phyloP scores from a whole-genome alignment of 177 flowering plant species.

The Vitis hybrid region DNA sequence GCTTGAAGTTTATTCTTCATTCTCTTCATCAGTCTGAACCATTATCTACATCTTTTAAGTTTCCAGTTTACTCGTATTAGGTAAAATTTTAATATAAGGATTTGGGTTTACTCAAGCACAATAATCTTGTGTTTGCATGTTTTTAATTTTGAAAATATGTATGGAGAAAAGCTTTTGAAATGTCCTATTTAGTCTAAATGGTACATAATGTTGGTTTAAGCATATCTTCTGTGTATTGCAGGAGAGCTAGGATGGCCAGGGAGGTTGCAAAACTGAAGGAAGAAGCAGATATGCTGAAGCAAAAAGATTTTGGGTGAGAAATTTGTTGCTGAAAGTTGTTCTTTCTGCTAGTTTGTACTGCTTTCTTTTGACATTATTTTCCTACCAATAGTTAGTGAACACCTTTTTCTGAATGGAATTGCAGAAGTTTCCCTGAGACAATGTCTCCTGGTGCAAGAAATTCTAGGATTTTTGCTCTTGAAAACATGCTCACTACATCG shows the following conservation, averaged over 20 bases:
- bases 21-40: not conserved
- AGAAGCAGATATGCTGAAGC: slow-evolving; percentile 50
- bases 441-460: slow-evolving; percentile 99
- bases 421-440: slow-evolving; percentile 49
- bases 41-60: not conserved
- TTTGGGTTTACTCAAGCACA: too few relatives aligned
- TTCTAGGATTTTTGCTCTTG: slow-evolving; percentile 92
- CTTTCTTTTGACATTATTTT: not conserved
- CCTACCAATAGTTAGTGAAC: not conserved
- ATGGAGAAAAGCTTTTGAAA: not conserved
- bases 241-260: slow-evolving; percentile 83
- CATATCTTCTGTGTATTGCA: slow-evolving; percentile 12
- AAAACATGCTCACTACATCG: slow-evolving; percentile 90
- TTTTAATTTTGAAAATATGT: too few relatives aligned
- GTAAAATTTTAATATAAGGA: too few relatives aligned
- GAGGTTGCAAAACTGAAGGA: slow-evolving; percentile 70
- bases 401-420: slow-evolving; percentile 1
- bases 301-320: slow-evolving; percentile 44
- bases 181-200: not conserved
- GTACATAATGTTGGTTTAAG: not conserved
- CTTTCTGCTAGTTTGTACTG: not conserved
- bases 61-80: too few relatives aligned
- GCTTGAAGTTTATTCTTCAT: slow-evolving; percentile 1
- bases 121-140: too few relatives aligned
- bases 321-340: not conserved